Evolutionary conservation across 441 rosid species (phyloP).

Genomic region (Populus hybrid): DNA sequence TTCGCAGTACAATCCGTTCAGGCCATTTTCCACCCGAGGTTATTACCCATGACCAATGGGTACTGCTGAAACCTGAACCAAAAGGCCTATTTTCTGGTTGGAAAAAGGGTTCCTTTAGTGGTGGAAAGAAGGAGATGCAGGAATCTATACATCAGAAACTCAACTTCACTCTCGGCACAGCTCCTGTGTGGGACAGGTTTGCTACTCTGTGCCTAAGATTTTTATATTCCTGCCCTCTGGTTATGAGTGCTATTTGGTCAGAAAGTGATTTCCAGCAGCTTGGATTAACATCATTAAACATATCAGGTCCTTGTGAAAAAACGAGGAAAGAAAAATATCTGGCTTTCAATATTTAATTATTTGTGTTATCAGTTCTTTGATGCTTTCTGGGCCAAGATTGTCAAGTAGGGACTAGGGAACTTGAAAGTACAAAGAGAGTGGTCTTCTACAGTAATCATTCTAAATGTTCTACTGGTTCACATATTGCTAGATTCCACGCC

Average conservation of each 20-base stretch:
- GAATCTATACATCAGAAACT: constrained; percentile 74
- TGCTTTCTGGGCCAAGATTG: not conserved
- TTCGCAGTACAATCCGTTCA: constrained; percentile 43
- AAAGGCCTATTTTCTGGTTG: constrained; percentile 60
- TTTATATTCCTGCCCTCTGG: not conserved
- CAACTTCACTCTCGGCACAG: constrained; percentile 65
- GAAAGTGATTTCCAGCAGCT: not conserved
- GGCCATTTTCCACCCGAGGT: constrained; percentile 69
- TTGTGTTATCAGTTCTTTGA: not conserved
- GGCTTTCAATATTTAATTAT: not conserved
- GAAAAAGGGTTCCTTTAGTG: constrained; percentile 73
- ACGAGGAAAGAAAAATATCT: not conserved
- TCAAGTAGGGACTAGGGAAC: not conserved
- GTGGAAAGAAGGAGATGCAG: constrained; percentile 84
- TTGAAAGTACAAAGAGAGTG: not conserved
- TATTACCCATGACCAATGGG: constrained; percentile 74
- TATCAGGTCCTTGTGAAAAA: not conserved
- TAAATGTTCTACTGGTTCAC: not conserved
- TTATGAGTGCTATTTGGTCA: not conserved
- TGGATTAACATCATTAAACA: not conserved
- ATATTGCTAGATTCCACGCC: not conserved
- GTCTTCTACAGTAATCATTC: not conserved
- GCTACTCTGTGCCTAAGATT: constrained; percentile 20
- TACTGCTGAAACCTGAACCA: constrained; percentile 60
- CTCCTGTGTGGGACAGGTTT: constrained; percentile 84